Base-by-base conservation (phyloP, 768 basidiomycete genomes). In the Rhizopogon vulgaris region DNA sequence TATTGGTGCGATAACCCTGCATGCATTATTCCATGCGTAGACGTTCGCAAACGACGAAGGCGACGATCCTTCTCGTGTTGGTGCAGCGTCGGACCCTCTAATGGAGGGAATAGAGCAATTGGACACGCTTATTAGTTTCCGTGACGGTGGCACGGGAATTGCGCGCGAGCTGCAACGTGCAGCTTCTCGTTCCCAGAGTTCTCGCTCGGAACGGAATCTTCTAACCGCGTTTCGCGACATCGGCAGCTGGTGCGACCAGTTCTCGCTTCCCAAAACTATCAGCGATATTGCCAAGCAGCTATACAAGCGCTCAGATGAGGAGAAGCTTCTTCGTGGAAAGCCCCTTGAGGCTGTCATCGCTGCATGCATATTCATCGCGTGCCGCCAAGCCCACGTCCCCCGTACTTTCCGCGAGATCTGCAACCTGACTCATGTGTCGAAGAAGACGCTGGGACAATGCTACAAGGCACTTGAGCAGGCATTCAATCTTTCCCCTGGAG, bases 11-110 rank as follows among this genome's bases (percentile, higher is more conserved):
- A 25, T 52, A 41, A 24, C 38, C 38, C 57, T 64, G 62, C 59
- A 67, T 53, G 56, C 64, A 51, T 61, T 22, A 10, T 49, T 42
- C 52, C 41, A 12, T 48, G 46, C 55, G n/a, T 74, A 97, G 90
- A 98, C 96, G 55, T 99, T 99, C 70, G 96, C 96, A 58, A 96
- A 98, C 66, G 95, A 97, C 62, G 96, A 99, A 76, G 94, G 95
- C 56, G 95, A 97, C 68, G 96, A 99, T 68, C 96, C 96, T 56
- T 98, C 96, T 59, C 96, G 96, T 87, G 96, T 99, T 60, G 96
- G 96, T 73, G 94, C 92, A 50, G 93, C 94, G 40, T 83, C 87
- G 17, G 93, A 97, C 69, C 92, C 94, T 28, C 73, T 94, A 39
- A 78, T 98, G 73, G 93, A 97, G 68, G 94, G 93, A 37, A 86